Evolutionary conservation across 2,329 filamentous ascomycete species (phyloP).

Genomic region (Botryotinia narcissicola): DNA sequence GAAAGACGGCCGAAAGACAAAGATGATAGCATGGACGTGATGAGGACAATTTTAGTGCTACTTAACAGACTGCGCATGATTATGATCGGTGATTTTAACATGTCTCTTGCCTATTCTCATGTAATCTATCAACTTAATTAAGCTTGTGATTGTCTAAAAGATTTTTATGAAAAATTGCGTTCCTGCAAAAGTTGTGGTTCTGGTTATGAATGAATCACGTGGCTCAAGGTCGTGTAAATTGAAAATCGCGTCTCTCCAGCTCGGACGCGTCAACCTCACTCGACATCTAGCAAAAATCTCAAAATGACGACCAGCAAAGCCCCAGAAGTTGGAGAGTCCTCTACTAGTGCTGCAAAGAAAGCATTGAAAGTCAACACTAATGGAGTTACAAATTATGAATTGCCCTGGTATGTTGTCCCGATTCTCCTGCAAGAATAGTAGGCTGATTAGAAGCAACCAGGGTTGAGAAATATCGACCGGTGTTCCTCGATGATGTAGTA

Average conservation of each 20-base stretch:
- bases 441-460: conserved; percentile 45
- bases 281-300: not conserved
- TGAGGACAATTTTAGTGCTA: no score
- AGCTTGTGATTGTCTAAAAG: not conserved
- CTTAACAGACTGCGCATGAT: not conserved
- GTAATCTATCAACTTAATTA: not conserved
- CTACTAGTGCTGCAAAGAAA: conserved; percentile 55
- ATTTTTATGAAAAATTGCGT: not conserved
- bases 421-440: not conserved
- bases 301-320: conserved; percentile 34
- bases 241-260: conserved; percentile 24
- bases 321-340: conserved; percentile 56
- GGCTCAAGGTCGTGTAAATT: conserved; percentile 27
- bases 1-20: not conserved
- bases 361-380: conserved; percentile 51
- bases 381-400: conserved; percentile 62
- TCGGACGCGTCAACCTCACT: conserved; percentile 28
- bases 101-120: not conserved
- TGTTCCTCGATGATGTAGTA: conserved; percentile 94
- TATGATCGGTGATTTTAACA: not conserved
- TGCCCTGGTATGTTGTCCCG: conserved; percentile 64
- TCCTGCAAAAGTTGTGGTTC: not conserved
- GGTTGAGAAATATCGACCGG: conserved; percentile 97
- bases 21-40: not conserved
- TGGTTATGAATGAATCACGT: not conserved